Evolutionary conservation across 2,329 filamentous ascomycete species (phyloP).

Genomic region (Amauroascus verrucosus): DNA sequence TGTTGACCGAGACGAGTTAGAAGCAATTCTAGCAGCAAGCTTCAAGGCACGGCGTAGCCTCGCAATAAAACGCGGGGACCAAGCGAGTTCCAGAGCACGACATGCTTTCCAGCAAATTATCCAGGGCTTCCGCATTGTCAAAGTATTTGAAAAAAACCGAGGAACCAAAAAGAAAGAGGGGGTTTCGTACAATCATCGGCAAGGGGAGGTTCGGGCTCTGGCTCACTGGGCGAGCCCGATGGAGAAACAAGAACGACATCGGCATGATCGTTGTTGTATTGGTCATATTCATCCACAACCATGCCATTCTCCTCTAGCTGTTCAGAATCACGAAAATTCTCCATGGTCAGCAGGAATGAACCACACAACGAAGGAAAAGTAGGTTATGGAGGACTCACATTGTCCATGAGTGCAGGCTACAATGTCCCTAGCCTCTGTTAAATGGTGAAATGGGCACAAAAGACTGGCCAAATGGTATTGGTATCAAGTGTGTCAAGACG

Average conservation of each 20-base stretch:
- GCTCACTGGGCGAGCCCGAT: conserved; percentile 48
- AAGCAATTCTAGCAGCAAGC: neutral
- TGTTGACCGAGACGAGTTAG: conserved; percentile 27
- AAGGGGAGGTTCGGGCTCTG: conserved; percentile 44
- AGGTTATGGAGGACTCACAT: conserved; percentile 8
- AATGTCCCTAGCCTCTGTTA: neutral
- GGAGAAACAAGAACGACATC: conserved; percentile 54
- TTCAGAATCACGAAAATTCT: conserved; percentile 21
- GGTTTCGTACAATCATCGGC: conserved; percentile 47
- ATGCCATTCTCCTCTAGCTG: conserved; percentile 45
- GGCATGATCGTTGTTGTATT: conserved; percentile 53
- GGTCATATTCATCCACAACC: conserved; percentile 48
- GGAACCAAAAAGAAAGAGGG: neutral
- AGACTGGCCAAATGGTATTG: neutral
- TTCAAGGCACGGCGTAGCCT: neutral
- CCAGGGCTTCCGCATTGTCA: conserved; percentile 1
- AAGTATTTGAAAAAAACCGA: neutral
- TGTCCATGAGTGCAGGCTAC: conserved; percentile 10
- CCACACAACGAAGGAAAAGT: neutral
- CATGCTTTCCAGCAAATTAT: neutral
- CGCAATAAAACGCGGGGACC: neutral
- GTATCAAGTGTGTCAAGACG: neutral
- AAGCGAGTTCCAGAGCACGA: neutral
- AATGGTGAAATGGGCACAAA: neutral
- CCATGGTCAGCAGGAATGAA: neutral